phyloP scores from a whole-genome alignment of 805 yeast species.

The Aciculoconidium aculeatum region DNA sequence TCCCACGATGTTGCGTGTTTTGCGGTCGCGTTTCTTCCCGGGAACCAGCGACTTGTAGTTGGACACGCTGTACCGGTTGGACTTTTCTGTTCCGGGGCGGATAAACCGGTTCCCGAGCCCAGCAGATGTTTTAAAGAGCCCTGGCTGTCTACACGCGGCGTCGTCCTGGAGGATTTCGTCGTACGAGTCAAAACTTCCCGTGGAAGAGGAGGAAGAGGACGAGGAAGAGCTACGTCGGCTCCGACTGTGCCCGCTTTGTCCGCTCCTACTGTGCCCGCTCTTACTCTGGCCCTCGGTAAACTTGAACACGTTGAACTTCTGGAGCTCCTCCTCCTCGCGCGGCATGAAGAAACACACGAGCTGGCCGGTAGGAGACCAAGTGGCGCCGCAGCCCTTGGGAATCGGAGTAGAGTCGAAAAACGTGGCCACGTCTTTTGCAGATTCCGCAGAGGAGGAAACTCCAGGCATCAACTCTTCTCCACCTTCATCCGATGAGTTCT shows the following conservation, averaged over 20 bases:
- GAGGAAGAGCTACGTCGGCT: constrained; percentile 18
- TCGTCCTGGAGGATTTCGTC: constrained; percentile 59
- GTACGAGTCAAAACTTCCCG: constrained; percentile 64
- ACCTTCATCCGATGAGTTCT: constrained; percentile 20
- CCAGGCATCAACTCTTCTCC: constrained; percentile 34
- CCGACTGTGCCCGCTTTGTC: not conserved
- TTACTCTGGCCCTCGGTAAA: constrained; percentile 37
- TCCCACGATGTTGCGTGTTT: constrained; percentile 49
- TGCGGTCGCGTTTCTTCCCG: constrained; percentile 25
- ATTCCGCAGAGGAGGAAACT: constrained; percentile 17
- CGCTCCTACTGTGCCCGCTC: not conserved
- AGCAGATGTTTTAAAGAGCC: constrained; percentile 37
- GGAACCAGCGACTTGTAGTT: constrained; percentile 32
- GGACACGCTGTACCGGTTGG: constrained; percentile 30
- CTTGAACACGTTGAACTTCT: constrained; percentile 41
- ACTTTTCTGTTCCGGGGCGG: constrained; percentile 17
- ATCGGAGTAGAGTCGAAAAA: constrained; percentile 77
- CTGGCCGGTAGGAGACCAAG: constrained; percentile 76
- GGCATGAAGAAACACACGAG: constrained; percentile 79
- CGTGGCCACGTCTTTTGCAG: constrained; percentile 13
- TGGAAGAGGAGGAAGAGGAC: constrained; percentile 26
- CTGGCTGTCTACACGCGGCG: constrained; percentile 49
- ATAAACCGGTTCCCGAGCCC: constrained; percentile 32
- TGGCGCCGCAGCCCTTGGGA: constrained; percentile 91
- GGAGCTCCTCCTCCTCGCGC: constrained; percentile 31